phyloP scores from a whole-genome alignment of 2,329 filamentous ascomycete species.

The Emericellopsis atlantica region DNA sequence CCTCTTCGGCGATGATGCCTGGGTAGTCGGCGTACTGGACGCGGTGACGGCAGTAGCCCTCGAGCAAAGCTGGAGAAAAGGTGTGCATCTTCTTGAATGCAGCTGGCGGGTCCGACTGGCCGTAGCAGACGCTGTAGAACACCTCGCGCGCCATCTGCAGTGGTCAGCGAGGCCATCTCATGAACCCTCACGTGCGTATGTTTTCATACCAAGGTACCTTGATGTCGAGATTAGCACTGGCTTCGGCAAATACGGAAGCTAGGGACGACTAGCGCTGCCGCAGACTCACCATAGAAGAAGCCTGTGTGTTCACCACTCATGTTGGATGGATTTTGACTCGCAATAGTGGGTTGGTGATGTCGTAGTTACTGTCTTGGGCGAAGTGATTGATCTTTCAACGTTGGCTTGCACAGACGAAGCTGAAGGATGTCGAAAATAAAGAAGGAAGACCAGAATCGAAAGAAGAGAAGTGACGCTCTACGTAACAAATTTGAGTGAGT shows the following conservation, averaged over 20 bases:
- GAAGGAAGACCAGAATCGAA: too few relatives aligned
- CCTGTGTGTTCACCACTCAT: constrained; percentile 31
- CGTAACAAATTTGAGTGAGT: too few relatives aligned
- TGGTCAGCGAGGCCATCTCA: not conserved
- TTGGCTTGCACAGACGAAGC: too few relatives aligned
- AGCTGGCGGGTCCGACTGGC: constrained; percentile 32
- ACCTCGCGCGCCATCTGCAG: constrained; percentile 68
- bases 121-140: constrained; percentile 75
- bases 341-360: too few relatives aligned
- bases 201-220: constrained; percentile 21
- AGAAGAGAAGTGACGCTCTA: too few relatives aligned
- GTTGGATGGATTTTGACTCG: constrained; percentile 4
- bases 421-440: too few relatives aligned
- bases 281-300: constrained; percentile 43
- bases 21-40: constrained; percentile 68
- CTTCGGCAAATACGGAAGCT: not conserved
- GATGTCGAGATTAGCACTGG: not conserved
- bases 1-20: constrained; percentile 48
- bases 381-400: too few relatives aligned
- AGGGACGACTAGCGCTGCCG: not conserved
- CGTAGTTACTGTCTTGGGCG: too few relatives aligned
- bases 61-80: constrained; percentile 64
- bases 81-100: constrained; percentile 41
- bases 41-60: constrained; percentile 56
- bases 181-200: not conserved